A percentile compares a stretch with the other conserved stretches of the same genome.
phyloP scores from a whole-genome alignment of 129 eudicot genomes.

The Ambrosia trifida region DNA sequence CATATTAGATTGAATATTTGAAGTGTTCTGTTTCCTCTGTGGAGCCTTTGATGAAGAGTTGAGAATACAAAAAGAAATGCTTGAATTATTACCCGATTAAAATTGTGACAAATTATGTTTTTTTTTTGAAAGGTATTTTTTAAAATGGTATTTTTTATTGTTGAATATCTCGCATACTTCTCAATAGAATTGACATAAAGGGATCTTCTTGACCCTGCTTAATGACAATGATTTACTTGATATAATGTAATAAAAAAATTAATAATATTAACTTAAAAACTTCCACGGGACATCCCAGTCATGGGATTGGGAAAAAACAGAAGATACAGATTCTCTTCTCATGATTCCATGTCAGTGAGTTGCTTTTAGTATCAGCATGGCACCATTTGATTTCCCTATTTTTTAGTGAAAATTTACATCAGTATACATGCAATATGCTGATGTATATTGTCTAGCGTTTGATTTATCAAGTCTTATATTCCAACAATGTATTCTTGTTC shows the following conservation, averaged over 20 bases:
- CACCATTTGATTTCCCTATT: background rate
- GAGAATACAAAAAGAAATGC: constrained; percentile 6
- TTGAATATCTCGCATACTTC: background rate
- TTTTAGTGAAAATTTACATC: background rate
- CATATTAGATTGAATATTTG: too few species aligned
- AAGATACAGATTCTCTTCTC: background rate
- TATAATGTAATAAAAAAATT: background rate
- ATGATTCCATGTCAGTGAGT: background rate
- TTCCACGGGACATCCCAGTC: background rate
- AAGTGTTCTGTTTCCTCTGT: background rate
- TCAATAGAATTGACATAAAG: background rate
- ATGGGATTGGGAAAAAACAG: constrained; percentile 5
- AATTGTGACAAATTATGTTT: too few species aligned
- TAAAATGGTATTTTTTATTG: background rate
- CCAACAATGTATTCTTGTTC: background rate
- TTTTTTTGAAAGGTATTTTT: background rate
- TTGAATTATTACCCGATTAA: background rate
- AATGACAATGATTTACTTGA: background rate
- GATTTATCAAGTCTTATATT: too few species aligned
- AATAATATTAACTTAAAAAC: background rate
- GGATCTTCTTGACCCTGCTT: background rate
- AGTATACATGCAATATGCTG: constrained; percentile 5
- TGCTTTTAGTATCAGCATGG: background rate
- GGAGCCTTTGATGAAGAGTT: constrained; percentile 1
- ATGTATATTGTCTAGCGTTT: too few species aligned